Percentiles rank a stretch among this genome's conserved stretches.
Conservation (phyloP, 169 alveolate species). For the Perkinsus olseni region DNA sequence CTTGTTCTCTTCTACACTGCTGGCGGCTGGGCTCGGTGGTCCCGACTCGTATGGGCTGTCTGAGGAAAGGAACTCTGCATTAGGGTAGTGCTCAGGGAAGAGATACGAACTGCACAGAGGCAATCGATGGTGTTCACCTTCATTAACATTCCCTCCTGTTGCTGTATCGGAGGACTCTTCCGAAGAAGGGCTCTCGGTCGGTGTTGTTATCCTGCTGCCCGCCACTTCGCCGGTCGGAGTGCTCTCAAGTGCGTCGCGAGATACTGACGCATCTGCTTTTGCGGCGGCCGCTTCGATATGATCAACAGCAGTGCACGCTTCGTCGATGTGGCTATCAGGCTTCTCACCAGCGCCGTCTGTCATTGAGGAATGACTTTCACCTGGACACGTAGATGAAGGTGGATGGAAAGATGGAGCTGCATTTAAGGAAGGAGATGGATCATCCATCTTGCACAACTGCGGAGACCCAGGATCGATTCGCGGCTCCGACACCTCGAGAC, state of each 20-base stretch:
- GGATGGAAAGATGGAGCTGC: not conserved
- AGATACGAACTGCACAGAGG: not conserved
- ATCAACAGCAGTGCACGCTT: not conserved
- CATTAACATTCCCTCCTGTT: not conserved
- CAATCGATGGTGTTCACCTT: not conserved
- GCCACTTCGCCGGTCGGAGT: not conserved
- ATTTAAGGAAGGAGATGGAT: not conserved
- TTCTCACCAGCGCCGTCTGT: not conserved
- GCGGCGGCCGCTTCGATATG: not conserved
- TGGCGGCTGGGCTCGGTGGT: not conserved
- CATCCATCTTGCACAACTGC: not conserved
- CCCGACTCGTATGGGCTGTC: not conserved
- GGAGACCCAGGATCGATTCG: not conserved
- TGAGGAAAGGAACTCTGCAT: not conserved
- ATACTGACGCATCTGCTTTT: not conserved
- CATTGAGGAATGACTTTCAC: not conserved
- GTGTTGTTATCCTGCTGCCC: not conserved
- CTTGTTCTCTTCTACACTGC: not conserved
- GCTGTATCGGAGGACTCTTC: not conserved
- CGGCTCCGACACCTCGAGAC: not conserved
- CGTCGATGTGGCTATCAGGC: not conserved
- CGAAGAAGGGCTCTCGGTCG: not conserved
- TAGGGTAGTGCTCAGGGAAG: too few species aligned
- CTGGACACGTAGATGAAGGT: not conserved
- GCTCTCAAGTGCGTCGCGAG: not conserved